These are phyloP conservation scores for Hyaloscypha variabilis DNA, from an alignment of 495 filamentous ascomycete genomes.

Conservation along the genomic window DNA sequence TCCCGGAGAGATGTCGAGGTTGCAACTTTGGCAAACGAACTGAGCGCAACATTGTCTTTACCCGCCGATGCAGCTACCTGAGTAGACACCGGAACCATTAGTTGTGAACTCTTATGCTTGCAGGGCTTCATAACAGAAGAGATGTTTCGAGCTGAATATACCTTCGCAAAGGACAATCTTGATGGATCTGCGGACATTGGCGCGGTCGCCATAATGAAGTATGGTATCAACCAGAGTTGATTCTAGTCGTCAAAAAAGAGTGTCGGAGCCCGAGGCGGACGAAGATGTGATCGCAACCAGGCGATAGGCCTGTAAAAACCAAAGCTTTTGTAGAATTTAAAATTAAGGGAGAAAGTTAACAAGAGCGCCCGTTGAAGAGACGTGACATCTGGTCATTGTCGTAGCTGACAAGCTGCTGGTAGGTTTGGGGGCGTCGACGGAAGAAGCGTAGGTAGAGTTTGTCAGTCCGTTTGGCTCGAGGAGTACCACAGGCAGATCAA, in stretches of 20 bases:
- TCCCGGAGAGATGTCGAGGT: conserved; percentile 18
- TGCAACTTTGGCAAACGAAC: conserved; percentile 27
- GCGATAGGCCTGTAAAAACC: conserved; percentile 27
- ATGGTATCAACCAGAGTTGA: conserved; percentile 2
- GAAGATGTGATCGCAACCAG: conserved; percentile 31
- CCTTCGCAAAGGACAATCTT: conserved; percentile 61
- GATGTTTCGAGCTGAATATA: conserved; percentile 32
- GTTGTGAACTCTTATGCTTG: background rate
- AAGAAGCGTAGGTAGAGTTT: conserved; percentile 12
- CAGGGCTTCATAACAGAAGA: background rate
- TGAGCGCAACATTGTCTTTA: conserved; percentile 43
- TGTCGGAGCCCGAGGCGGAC: conserved; percentile 27
- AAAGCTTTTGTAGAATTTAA: conserved; percentile 21
- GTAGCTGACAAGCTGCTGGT: conserved; percentile 27
- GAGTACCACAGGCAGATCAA: conserved; percentile 18
- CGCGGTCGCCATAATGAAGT: conserved; percentile 42
- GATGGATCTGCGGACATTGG: conserved; percentile 43
- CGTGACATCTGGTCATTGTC: conserved; percentile 38
- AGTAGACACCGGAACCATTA: conserved; percentile 5
- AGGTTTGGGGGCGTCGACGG: background rate
- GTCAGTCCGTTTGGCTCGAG: conserved; percentile 14
- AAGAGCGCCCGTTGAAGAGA: conserved; percentile 34
- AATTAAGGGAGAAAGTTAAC: conserved; percentile 36
- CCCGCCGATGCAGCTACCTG: conserved; percentile 58
- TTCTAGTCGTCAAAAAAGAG: conserved; percentile 25